phyloP scores from a whole-genome alignment of 345 rosid genomes.

The Melaleuca alternifolia region DNA sequence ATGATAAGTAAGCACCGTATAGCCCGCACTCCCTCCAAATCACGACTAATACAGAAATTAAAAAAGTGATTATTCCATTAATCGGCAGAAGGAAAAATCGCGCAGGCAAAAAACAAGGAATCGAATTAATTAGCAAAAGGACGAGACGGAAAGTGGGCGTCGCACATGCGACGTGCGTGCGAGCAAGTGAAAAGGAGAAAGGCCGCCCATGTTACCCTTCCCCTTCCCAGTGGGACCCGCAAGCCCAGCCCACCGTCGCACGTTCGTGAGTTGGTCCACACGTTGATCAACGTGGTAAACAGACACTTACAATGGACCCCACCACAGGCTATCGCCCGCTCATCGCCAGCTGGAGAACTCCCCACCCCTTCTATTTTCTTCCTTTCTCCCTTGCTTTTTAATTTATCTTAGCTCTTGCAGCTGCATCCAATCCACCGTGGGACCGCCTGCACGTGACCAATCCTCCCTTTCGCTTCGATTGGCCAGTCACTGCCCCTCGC shows the following conservation, averaged over 20 bases:
- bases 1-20: neutral
- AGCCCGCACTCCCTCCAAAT: neutral
- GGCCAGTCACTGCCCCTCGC: neutral
- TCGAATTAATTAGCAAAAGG: neutral
- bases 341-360: neutral
- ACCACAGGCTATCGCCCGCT: neutral
- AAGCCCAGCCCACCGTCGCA: neutral
- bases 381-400: neutral
- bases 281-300: conserved; percentile 5
- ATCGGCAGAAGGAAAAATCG: neutral
- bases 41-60: neutral
- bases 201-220: neutral
- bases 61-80: neutral
- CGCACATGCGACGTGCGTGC: conserved; percentile 2
- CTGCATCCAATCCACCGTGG: neutral
- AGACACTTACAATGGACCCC: neutral
- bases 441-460: neutral
- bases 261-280: conserved; percentile 4
- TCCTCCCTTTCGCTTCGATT: neutral
- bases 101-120: neutral
- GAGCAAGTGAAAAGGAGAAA: neutral
- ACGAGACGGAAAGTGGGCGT: too few relatives aligned
- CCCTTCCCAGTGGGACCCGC: neutral
- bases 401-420: neutral
- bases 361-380: fast-evolving